Evolutionary conservation across 2,329 filamentous ascomycete genomes (phyloP), one percentile per base, ranked within the genome.

Genomic region (Colletotrichum coccodes): DNA sequence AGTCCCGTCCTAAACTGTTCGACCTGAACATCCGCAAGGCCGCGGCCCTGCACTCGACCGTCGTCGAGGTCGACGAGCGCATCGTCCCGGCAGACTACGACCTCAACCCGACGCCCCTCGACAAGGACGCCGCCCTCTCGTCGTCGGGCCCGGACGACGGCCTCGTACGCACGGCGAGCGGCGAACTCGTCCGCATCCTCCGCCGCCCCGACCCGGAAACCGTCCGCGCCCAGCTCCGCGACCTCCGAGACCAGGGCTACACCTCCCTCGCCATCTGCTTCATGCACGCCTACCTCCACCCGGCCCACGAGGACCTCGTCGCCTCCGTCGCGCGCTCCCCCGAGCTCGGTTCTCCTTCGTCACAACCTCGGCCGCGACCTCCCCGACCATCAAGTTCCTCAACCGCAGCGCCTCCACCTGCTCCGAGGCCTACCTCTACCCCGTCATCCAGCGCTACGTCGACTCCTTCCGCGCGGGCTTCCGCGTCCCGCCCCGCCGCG

Each of bases 21-120:
- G 91, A 92, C 73, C 81, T 94, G 16, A 88, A 87, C 30, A 91
- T 94, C 59, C 82, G 85, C 62, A 91, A 91, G 72, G 87, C 91
- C 1, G 87, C 91, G 64, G 88, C 90, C 8, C 82, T 94, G 1
- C 92, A 93, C 76, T 86, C 90, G 68, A 85, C 81, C 47, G 91
- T 93, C 0, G 78, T 94, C 12, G 91, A 94, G 78, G 85, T 94
- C 30, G 89, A 92, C 64, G 92, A 94, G 80, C 82, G 92, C 44
- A 90, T 94, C 6, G 93, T 91, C 1, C 78, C 92, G 34, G 91
- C 93, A 72, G 91, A 92, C 74, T 93, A 93, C 75, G 90, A 93
- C 73, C 90, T 90, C 2, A 84, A 87, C 64, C 83, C 89, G 38
- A 79, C 81, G n/a, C 77, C 83, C 6, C 88, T 89, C 3, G 78